Conservation (phyloP, 805 yeast species). For the Saccharomycopsis fodiens region DNA sequence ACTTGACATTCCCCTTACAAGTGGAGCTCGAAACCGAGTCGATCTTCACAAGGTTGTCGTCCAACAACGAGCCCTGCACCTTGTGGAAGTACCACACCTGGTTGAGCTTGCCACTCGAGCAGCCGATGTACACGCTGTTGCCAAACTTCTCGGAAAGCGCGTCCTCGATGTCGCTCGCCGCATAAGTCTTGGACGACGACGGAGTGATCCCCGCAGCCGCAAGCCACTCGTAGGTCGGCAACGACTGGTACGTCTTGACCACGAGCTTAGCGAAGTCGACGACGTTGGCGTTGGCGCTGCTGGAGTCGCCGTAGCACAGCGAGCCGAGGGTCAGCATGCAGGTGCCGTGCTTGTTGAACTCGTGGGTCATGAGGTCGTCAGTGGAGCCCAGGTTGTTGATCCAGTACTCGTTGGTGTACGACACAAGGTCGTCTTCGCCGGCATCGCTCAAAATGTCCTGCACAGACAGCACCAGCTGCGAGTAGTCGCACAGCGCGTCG, state of each 20-base stretch:
- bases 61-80: slow-evolving; percentile 61
- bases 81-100: slow-evolving; percentile 73
- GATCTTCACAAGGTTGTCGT: slow-evolving; percentile 56
- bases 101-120: slow-evolving; percentile 38
- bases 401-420: slow-evolving; percentile 58
- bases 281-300: slow-evolving; percentile 23
- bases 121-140: slow-evolving; percentile 50
- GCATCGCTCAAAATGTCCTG: slow-evolving; percentile 2
- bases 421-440: slow-evolving; percentile 26
- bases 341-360: slow-evolving; percentile 90
- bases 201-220: slow-evolving; percentile 67
- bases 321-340: slow-evolving; percentile 65
- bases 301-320: slow-evolving; percentile 5
- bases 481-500: slow-evolving; percentile 63
- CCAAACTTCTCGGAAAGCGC: slow-evolving; percentile 47
- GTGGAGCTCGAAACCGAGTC: slow-evolving; percentile 28
- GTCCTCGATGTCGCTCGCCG: slow-evolving; percentile 43
- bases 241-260: slow-evolving; percentile 44
- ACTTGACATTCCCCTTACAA: slow-evolving; percentile 9
- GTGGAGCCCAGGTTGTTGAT: slow-evolving; percentile 63
- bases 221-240: slow-evolving; percentile 65
- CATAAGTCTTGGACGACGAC: slow-evolving; percentile 44
- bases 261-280: slow-evolving; percentile 37
- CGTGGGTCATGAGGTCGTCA: slow-evolving; percentile 76
- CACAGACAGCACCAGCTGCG: background rate